Base-by-base conservation (phyloP, 371 early-diverging fungal species). In the Lichtheimia ramosa region DNA sequence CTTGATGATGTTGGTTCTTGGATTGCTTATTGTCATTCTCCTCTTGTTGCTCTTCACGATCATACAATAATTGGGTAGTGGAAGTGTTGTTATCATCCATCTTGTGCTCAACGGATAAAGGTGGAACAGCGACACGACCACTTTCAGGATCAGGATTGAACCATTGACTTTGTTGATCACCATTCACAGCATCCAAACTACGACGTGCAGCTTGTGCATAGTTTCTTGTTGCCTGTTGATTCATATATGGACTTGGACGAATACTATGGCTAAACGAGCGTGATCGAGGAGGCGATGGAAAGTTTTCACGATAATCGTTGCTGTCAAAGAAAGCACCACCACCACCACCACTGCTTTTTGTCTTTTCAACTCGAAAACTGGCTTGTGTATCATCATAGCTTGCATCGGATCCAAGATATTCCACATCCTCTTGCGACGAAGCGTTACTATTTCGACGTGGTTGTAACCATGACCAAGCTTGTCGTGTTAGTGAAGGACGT, bases 131-230 rank as follows among this genome's bases (percentile, higher is more conserved):
- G n/a, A 62, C 20, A 18, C 62, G 62, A 18, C 46, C 62, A 18
- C 56, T 62, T 46, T 62, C 62, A 13, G 62, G 62, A 51, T 62
- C 52, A 13, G 52, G 0, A 18, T 62, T 51, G 51, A 62, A 62
- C 62, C 62, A 62, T 3, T 42, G 40, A 5, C 24, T 20, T 43
- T 20, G 28, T 42, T 54, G 20, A 25, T 55, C n/a, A 43, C 24
- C 18, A 46, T 46, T 21, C 18, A 18, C 1, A 10, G 12, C 21
- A 21, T 21, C 23, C 24, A 41, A 24, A 25, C 56, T 41, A 14
- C 56, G 56, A n/a, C 43, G 42, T 3, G 43, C 43, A 7, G 21
- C 56, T 12, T 21, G 18, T 6, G 56, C 56, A 24, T 55, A 43
- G 1, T 41, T 42, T 24, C 15, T 41, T 3, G 24, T 42, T 24